Evolutionary conservation across 441 rosid species (phyloP), one percentile per base, ranked within the genome.

Genomic region (Gossypium trilobum): DNA sequence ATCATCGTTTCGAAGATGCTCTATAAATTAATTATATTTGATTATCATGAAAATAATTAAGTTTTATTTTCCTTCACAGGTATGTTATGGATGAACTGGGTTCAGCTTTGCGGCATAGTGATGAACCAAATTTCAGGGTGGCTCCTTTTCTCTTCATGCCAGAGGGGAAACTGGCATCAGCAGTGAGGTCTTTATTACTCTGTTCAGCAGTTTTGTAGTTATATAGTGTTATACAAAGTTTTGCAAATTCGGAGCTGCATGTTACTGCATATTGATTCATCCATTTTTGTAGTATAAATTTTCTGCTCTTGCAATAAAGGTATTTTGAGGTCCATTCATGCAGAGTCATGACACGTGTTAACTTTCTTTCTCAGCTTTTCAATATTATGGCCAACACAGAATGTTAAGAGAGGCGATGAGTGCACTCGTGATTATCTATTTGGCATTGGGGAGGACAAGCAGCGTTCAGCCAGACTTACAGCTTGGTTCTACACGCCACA

Each of bases 21-120:
- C 13, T 27, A 6, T 16, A n/a, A 9, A 2, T 72, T 14, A 13
- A 48, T 19, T 23, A 51, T 23, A 36, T 31, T 70, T 33, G 14
- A 42, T 10, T 19, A 7, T 42, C 50, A 51, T 29, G 29, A 50
- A 68, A 16, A 19, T 68, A 4, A 3, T 11, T 33, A 27, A 56
- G n/a, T 52, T 65, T 6, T 36, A 31, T 23, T 20, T 71, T 64
- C 59, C 73, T 74, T 79, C 5, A 64, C 82, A 93, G 97, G 93
- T 93, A 93, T 86, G 95, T 88, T 75, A 91, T 90, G 97, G 98
- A 94, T 79, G 97, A 94, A 81, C 79, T 94, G 65, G 97, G 98
- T 74, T 93, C 98, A 71, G 95, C 92, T 68, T 79, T 91, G 79
- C 71, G 86, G 76, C 96, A 93, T 77, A 88, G 95, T 50, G 98